phyloP scores from a whole-genome alignment of 2,329 filamentous ascomycete genomes.

The Periconia digitata region DNA sequence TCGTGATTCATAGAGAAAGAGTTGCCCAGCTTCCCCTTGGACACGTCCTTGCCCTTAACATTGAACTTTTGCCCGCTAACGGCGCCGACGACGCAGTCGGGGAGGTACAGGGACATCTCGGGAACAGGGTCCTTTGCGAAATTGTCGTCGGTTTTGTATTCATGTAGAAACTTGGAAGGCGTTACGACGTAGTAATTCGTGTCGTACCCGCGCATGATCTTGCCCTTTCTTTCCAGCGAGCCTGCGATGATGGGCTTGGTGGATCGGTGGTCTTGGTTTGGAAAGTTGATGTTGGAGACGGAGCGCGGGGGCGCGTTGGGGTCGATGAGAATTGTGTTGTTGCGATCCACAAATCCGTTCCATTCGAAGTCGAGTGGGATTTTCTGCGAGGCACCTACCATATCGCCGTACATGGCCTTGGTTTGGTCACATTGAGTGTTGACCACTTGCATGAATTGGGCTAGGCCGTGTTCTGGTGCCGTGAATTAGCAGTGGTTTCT shows the following conservation, averaged over 20 bases:
- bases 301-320: constrained; percentile 72
- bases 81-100: constrained; percentile 79
- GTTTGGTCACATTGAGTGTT: constrained; percentile 80
- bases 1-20: constrained; percentile 81
- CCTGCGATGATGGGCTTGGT: constrained; percentile 87
- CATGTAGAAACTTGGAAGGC: constrained; percentile 84
- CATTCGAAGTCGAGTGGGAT: constrained; percentile 89
- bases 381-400: constrained; percentile 73
- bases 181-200: constrained; percentile 89
- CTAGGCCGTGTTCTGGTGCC: constrained; percentile 67
- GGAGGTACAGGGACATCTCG: constrained; percentile 87
- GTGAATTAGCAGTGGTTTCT: not conserved
- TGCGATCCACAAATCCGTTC: constrained; percentile 77
- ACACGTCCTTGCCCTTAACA: constrained; percentile 91
- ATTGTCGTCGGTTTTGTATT: constrained; percentile 91
- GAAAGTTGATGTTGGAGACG: constrained; percentile 74
- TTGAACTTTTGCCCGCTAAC: constrained; percentile 81
- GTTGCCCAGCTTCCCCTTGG: constrained; percentile 73
- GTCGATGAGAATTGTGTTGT: constrained; percentile 72
- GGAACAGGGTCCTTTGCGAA: constrained; percentile 73
- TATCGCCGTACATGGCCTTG: constrained; percentile 79
- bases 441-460: constrained; percentile 79
- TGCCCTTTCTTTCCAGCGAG: constrained; percentile 84
- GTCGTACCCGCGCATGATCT: constrained; percentile 79
- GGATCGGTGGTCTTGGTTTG: constrained; percentile 81